A percentile compares a stretch with the other conserved stretches of the same genome.
Evolutionary conservation across 495 filamentous ascomycete species (phyloP).

Genomic region (Peziza echinospora): DNA sequence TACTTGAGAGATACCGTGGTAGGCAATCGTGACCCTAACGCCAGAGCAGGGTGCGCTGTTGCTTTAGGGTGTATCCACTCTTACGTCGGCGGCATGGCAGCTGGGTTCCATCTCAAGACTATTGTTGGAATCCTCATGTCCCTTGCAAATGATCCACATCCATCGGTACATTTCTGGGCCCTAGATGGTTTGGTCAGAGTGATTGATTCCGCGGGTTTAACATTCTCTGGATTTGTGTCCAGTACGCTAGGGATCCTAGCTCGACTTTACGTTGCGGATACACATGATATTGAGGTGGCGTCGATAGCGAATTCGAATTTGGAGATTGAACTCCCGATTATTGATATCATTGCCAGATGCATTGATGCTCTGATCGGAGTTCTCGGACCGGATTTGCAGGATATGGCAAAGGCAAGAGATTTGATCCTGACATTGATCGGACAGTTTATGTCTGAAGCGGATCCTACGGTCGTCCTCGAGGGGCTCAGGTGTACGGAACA

Average conservation of each 20-base stretch:
- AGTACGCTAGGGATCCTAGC: constrained; percentile 81
- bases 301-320: constrained; percentile 67
- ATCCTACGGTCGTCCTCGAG: constrained; percentile 47
- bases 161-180: constrained; percentile 88
- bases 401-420: constrained; percentile 74
- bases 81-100: constrained; percentile 93
- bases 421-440: constrained; percentile 69
- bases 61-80: constrained; percentile 85
- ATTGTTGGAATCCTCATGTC: constrained; percentile 92
- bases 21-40: constrained; percentile 74
- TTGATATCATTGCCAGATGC: constrained; percentile 62
- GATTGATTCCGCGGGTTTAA: constrained; percentile 78
- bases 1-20: constrained; percentile 87
- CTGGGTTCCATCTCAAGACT: constrained; percentile 87
- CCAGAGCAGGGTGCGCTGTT: constrained; percentile 80
- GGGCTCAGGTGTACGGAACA: constrained; percentile 75
- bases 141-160: constrained; percentile 85
- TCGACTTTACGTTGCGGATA: constrained; percentile 75
- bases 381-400: constrained; percentile 83
- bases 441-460: constrained; percentile 62
- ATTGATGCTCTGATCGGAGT: constrained; percentile 94
- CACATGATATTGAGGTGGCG: constrained; percentile 66
- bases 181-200: constrained; percentile 72
- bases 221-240: constrained; percentile 73
- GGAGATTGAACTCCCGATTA: constrained; percentile 59